phyloP scores from a whole-genome alignment of 805 yeast species.

The Saccharomycopsis babjevae region DNA sequence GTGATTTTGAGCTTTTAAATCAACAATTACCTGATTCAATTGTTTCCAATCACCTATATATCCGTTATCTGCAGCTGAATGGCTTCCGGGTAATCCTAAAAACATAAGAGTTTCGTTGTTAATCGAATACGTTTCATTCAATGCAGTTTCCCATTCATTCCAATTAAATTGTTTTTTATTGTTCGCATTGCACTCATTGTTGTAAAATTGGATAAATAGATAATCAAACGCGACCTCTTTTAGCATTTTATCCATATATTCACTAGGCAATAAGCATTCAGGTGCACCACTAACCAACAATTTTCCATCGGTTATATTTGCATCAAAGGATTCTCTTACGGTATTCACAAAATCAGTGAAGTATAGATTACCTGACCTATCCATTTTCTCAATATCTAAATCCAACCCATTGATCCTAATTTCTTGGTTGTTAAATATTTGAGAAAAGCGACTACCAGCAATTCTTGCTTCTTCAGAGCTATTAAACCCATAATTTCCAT shows the following conservation, averaged over 20 bases:
- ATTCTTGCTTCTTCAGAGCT: conserved; percentile 39
- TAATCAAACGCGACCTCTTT: conserved; percentile 55
- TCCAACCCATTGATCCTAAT: conserved; percentile 74
- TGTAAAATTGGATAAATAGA: conserved; percentile 66
- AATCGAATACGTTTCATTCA: conserved; percentile 46
- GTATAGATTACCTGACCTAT: conserved; percentile 56
- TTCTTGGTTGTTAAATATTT: conserved; percentile 37
- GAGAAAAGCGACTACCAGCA: conserved; percentile 45
- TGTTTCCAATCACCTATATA: not conserved
- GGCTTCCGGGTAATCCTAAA: conserved; percentile 60
- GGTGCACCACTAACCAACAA: conserved; percentile 70
- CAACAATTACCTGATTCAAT: not conserved
- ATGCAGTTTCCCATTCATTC: conserved; percentile 58
- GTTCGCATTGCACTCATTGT: conserved; percentile 41
- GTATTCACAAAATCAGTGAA: conserved; percentile 46
- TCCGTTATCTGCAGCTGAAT: conserved; percentile 11
- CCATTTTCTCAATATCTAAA: conserved; percentile 69
- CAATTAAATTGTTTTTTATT: conserved; percentile 41
- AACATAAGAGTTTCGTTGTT: conserved; percentile 59
- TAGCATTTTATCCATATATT: conserved; percentile 35
- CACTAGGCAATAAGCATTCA: conserved; percentile 67
- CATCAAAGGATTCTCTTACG: conserved; percentile 37
- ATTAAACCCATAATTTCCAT: conserved; percentile 44
- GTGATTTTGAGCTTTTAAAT: not conserved
- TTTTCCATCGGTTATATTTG: conserved; percentile 22